Base-by-base conservation (phyloP, 257 asterid species). In the Nicotiana tomentosiformis region DNA sequence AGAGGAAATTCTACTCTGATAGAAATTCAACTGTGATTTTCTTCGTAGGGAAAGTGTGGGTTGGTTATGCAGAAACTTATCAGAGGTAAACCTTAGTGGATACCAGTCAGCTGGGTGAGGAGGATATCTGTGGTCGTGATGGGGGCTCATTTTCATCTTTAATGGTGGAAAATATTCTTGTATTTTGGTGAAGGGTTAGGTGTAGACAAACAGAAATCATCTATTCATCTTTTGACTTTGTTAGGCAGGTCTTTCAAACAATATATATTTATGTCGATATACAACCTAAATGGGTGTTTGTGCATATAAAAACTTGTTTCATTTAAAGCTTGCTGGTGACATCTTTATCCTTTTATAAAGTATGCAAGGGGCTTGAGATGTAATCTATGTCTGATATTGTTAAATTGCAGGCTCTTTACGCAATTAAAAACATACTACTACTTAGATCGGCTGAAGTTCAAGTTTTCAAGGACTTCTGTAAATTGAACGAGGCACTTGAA, bases 371-470 rank as follows among this genome's bases (percentile, higher is more conserved):
- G 23, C 20, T 26, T 74, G 64, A 74, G 26, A 15, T 65, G 43
- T 65, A 53, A 53, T 14, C 5, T 53, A 53, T 53, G 2, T 53
- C 18, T 53, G 43, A 14, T 62, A 62, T 43, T 72, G 37, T 72
- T 77, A 15, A 51, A 62, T 77, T 83, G 77, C 95, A 94, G 97
- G 92, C 90, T 49, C 90, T 94, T 26, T 87, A 90, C 83, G 94
- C 98, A 58, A 90, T 93, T 39, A 90, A 90, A 87, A 91, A 86
- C 62, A 82, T 94, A 58, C 86, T 94, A 84, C 76, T 83, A 88
- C 89, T 94, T 67, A 88, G 85, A 60, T 88, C 93, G 39, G 77
- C 85, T 0, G 88, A 87, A 83, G 92, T 90, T 29, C 85, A 74
- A n/a, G 87, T 89, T 81, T 89, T 93, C 78, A 91, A 89, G 86